phyloP scores from a whole-genome alignment of 208 protist species.

The Angomonas ambiguus region DNA sequence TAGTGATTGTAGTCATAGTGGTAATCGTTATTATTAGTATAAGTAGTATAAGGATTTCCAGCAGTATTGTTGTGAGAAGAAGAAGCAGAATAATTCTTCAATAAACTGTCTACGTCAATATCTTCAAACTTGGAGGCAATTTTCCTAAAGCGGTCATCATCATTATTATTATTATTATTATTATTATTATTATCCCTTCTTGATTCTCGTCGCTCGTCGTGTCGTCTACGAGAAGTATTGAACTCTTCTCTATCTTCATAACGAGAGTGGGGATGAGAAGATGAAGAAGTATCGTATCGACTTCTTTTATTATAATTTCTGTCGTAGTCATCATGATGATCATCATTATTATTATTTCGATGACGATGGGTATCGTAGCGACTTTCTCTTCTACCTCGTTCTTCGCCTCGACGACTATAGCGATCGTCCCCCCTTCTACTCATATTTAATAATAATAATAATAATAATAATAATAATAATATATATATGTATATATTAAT shows the following conservation, averaged over 20 bases:
- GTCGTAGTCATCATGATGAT: not conserved
- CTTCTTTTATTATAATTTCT: not conserved
- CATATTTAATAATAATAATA: conserved; percentile 10
- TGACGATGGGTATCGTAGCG: not conserved
- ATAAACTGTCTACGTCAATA: not conserved
- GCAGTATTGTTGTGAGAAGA: too few species aligned
- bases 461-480: conserved; percentile 11
- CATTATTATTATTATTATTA: conserved; percentile 1
- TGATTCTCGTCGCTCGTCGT: not conserved
- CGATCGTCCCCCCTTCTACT: too few species aligned
- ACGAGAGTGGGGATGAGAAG: too few species aligned
- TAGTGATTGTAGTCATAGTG: too few species aligned
- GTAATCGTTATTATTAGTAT: too few species aligned
- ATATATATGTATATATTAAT: too few species aligned
- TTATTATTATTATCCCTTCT: not conserved
- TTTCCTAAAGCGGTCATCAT: not conserved
- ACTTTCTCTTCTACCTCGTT: conserved; percentile 10
- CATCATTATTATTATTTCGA: conserved; percentile 3
- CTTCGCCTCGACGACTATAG: too few species aligned
- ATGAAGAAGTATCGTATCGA: not conserved
- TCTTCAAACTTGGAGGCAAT: not conserved
- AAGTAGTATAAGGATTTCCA: too few species aligned
- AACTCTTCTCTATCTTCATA: too few species aligned
- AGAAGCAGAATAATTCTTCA: too few species aligned
- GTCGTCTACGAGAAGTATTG: too few species aligned